Conservation (phyloP, 305 asterid species). For the Solanum hybrid region DNA sequence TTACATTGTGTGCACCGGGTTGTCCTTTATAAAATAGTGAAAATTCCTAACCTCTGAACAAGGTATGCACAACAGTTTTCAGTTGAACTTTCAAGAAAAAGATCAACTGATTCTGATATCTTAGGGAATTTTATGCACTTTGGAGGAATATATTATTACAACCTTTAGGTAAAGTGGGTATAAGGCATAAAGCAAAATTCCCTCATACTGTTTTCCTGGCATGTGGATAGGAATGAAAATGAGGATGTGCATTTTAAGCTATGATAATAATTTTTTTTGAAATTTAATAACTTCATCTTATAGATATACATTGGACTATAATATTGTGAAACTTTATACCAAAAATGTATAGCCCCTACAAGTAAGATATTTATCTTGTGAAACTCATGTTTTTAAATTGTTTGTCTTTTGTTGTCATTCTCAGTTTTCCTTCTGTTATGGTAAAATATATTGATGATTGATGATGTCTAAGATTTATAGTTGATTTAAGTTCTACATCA, state of each 20-base stretch:
- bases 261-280: not conserved
- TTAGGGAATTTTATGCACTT: slow-evolving; percentile 42
- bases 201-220: slow-evolving; percentile 39
- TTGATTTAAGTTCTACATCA: not conserved
- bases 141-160: slow-evolving; percentile 47
- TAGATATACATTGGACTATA: not conserved
- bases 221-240: slow-evolving; percentile 32
- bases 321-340: not conserved
- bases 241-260: not conserved
- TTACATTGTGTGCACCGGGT: not conserved
- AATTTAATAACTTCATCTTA: not conserved
- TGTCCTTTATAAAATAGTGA: not conserved
- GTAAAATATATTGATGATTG: not conserved
- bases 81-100: slow-evolving; percentile 29
- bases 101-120: slow-evolving; percentile 49
- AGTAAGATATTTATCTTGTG: not conserved
- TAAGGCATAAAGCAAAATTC: slow-evolving; percentile 29
- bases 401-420: not conserved
- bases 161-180: slow-evolving; percentile 44
- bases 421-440: not conserved
- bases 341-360: not conserved
- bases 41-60: slow-evolving; percentile 14
- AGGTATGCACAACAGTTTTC: slow-evolving; percentile 27
- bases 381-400: not conserved
- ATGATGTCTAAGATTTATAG: not conserved